A percentile compares a stretch with the other conserved stretches of the same genome.
phyloP scores from a whole-genome alignment of 202 grass and related monocot genomes.

The Elaeis oleifera region DNA sequence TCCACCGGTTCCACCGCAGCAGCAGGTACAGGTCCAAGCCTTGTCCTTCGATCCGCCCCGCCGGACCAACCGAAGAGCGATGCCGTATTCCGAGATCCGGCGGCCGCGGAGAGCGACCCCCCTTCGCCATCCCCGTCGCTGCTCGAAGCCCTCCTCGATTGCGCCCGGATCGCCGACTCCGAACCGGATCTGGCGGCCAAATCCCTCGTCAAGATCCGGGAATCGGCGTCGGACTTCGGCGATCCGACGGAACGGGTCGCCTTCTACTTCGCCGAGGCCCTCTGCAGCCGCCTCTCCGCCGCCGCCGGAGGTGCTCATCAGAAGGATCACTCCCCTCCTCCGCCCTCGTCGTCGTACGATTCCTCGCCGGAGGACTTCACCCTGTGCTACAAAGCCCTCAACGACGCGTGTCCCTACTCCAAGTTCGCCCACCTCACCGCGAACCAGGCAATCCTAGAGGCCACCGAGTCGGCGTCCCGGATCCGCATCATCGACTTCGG shows the following conservation, averaged over 20 bases:
- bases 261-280: slow-evolving; percentile 88
- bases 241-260: slow-evolving; percentile 79
- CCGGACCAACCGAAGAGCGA: slow-evolving; percentile 4
- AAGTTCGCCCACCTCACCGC: slow-evolving; percentile 96
- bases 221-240: slow-evolving; percentile 43
- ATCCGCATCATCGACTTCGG: slow-evolving; percentile 98
- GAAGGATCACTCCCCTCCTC: slow-evolving; percentile 4
- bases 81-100: slow-evolving; percentile 3
- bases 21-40: neutral
- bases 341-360: slow-evolving; percentile 16
- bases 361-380: slow-evolving; percentile 64
- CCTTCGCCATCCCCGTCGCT: slow-evolving; percentile 20
- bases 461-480: slow-evolving; percentile 54
- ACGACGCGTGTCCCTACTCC: slow-evolving; percentile 94
- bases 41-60: slow-evolving; percentile 23
- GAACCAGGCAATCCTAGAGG: slow-evolving; percentile 96
- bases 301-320: neutral
- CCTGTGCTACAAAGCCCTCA: slow-evolving; percentile 88
- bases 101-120: neutral
- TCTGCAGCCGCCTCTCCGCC: slow-evolving; percentile 34
- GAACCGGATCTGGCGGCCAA: slow-evolving; percentile 42
- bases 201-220: slow-evolving; percentile 51
- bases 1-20: neutral
- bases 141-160: slow-evolving; percentile 53
- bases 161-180: slow-evolving; percentile 39